Base-by-base conservation (phyloP, 2,329 filamentous ascomycete genomes). In the Grosmannia serpens region DNA sequence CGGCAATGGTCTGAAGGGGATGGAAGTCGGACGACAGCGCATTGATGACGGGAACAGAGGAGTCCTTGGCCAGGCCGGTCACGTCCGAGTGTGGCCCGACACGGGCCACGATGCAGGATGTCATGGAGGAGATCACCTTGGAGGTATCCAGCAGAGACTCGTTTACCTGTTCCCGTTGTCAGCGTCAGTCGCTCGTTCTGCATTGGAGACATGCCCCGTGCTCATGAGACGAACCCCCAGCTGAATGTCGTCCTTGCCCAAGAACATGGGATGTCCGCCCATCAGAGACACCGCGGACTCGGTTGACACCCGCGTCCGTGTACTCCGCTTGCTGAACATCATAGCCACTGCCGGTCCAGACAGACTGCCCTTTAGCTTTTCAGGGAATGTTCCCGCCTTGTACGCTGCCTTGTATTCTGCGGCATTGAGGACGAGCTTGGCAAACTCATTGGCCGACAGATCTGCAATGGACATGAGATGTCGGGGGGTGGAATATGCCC, bases 311-410 rank as follows among this genome's bases (percentile, higher is more conserved):
- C 94, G 85, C 15, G 94, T 99, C 61, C 94, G 84, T 15, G 94
- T 99, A 67, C 88, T 95, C 65, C 91, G 85, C 76, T 99, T 99
- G 79, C 82, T 95, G 78, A 99, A 99, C 79, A 95, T 89, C 85
- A 99, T 87, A 64, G 94, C 92, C 35, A 99, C 83, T 0, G 91
- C 91, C 72, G 89, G 84, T 56, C 89, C 88, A 1, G 81, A 73
- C 62, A 99, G 75, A 13, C 82, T 76, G 47, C 79, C 78, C 57
- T 79, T 75, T 58, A 95, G 75, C 57, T 80, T 76, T 52, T 83
- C 82, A 24, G 83, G 81, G 71, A 61, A 63, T 44, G 60, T 60
- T 10, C 66, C 66, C n/a, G 67, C 63, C 62, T 95, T 95, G 75
- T 92, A 83, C 58, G 83, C 77, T 58, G 81, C 73, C 73, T 97